These are phyloP conservation scores for Plasmodium berghei DNA, from an alignment of 169 alveolate species.

Conservation along the genomic window DNA sequence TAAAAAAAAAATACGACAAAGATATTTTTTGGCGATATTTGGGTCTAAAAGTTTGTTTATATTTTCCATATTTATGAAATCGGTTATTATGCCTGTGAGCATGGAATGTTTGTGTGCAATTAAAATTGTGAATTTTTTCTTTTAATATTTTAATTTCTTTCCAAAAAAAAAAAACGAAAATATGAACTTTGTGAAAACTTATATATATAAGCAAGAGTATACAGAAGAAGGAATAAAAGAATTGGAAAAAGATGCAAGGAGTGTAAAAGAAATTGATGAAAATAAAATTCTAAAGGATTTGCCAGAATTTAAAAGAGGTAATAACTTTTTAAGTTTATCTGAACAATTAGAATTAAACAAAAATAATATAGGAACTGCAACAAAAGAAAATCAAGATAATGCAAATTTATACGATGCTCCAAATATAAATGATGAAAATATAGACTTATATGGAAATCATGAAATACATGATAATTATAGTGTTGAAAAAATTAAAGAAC, in stretches of 20 bases:
- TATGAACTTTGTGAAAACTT: slow-evolving; percentile 75
- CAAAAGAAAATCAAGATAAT: slow-evolving; percentile 1
- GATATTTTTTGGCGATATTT: too few relatives aligned
- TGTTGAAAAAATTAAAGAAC: slow-evolving; percentile 26
- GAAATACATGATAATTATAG: slow-evolving; percentile 45
- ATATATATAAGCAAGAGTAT: slow-evolving; percentile 63
- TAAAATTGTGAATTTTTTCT: too few relatives aligned
- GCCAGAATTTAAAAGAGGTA: slow-evolving; percentile 74
- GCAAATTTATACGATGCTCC: slow-evolving; percentile 6
- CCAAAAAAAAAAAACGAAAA: not conserved
- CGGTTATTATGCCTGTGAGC: too few relatives aligned
- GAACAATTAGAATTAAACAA: slow-evolving; percentile 60
- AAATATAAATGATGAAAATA: slow-evolving; percentile 22
- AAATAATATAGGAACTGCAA: slow-evolving; percentile 1
- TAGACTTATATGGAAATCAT: slow-evolving; percentile 41
- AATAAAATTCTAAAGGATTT: slow-evolving; percentile 39
- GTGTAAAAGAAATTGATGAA: slow-evolving; percentile 58
- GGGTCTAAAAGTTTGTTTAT: too few relatives aligned
- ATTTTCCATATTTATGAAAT: too few relatives aligned
- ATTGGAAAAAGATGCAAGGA: slow-evolving; percentile 65
- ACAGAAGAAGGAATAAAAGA: slow-evolving; percentile 73
- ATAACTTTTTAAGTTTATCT: slow-evolving; percentile 57
- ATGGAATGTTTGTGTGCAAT: too few relatives aligned
- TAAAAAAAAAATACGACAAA: too few relatives aligned
- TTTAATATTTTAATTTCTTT: too few relatives aligned